A percentile compares a stretch with the other conserved stretches of the same genome.
Evolutionary conservation across 768 basidiomycete genomes (phyloP).

Genomic region (Boletus patriciae): DNA sequence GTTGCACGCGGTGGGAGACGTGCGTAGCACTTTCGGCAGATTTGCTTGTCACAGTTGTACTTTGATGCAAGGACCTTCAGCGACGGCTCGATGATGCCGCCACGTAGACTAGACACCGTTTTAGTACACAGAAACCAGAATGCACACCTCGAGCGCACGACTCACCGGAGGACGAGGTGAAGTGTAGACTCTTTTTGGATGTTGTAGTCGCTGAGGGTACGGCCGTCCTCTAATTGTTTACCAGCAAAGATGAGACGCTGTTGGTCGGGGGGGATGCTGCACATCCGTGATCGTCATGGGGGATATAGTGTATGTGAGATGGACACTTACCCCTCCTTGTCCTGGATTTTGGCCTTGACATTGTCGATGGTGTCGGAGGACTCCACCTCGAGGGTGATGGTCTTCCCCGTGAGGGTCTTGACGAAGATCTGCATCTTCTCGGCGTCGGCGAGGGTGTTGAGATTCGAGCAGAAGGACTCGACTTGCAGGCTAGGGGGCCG

Average conservation of each 20-base stretch:
- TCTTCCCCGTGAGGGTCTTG: constrained; percentile 74
- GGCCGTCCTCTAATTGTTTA: constrained; percentile 98
- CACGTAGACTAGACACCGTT: constrained; percentile 14
- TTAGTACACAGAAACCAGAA: neutral
- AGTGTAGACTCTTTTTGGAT: constrained; percentile 98
- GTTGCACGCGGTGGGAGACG: constrained; percentile 99
- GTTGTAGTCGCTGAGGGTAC: constrained; percentile 95
- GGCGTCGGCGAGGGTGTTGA: constrained; percentile 5
- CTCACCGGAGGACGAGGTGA: constrained; percentile 92
- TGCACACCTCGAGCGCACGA: neutral
- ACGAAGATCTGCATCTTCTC: constrained; percentile 70
- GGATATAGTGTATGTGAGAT: neutral
- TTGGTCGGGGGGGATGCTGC: constrained; percentile 38
- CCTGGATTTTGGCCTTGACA: constrained; percentile 41
- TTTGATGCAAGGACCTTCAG: constrained; percentile 95
- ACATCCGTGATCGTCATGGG: constrained; percentile 11
- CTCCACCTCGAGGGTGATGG: constrained; percentile 32
- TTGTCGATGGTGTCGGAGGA: constrained; percentile 32
- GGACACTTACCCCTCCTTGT: constrained; percentile 64
- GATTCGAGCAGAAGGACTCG: neutral
- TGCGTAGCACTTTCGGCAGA: constrained; percentile 99
- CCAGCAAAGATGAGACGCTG: constrained; percentile 62
- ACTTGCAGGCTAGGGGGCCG: constrained; percentile 2
- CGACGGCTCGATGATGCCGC: constrained; percentile 99
- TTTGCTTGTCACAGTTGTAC: constrained; percentile 99